Base-by-base conservation (phyloP, 108 stramenopile genomes). In the Hondaea fermentalgiana region DNA sequence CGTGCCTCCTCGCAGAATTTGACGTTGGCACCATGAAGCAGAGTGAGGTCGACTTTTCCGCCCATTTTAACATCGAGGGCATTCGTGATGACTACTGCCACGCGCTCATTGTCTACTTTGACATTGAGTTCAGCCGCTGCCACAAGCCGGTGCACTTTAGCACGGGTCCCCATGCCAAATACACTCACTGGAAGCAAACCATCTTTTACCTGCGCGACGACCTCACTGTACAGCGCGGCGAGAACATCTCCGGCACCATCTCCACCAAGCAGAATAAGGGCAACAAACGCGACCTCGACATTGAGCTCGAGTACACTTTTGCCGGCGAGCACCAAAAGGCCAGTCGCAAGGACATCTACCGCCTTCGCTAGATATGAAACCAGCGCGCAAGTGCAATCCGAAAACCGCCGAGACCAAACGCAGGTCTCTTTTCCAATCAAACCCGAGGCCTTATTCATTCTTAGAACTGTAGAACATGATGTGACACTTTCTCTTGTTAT, bases 161-260 rank as follows among this genome's bases (percentile, higher is more conserved):
- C 23, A 99, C 98, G 17, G 95, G 96, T 3, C 97, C 98, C 5
- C 45, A 23, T 25, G 95, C 95, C 42, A 92, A 94, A 35, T 97
- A 97, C 93, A 99, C 98, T 12, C 98, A 99, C 92, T 99, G 98
- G 98, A 99, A 99, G 91, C 98, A 98, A 72, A 93, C 95, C n/a
- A 92, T 95, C 21, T 93, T 97, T 51, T 97, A 94, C 88, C 89
- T 94, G 4, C 60, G 90, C 45, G 72, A 91, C 29, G 83, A 91
- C 55, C 43, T 94, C 60, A 89, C 90, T 35, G 90, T 92, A 44
- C 57, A 90, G 87, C 53, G 59, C 59, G 94, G 93, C 12, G 94
- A 93, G 64, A 12, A 21, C 23, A 58, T 93, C 16, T 87, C 88
- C 55, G 93, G 93, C 5, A 89, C 60, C 49, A 89, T 94, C 87